Conservation (phyloP, 768 basidiomycete species). For the Leccinum sublutescens region DNA sequence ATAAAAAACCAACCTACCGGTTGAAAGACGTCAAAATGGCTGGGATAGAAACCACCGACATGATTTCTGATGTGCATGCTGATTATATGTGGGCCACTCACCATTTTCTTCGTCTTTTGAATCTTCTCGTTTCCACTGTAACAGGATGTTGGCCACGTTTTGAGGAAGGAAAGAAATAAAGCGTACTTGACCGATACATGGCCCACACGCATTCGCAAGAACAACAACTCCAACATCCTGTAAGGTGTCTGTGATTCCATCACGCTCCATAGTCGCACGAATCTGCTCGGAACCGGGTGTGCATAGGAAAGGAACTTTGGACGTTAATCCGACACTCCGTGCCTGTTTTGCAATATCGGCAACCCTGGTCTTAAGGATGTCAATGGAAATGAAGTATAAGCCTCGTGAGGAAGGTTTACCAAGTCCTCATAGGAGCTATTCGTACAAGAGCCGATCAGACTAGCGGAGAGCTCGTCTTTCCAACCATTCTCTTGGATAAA, state of each 20-base stretch:
- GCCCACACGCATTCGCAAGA: conserved; percentile 96
- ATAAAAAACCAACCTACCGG: conserved; percentile 47
- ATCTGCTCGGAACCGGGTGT: conserved; percentile 96
- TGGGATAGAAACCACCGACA: conserved; percentile 28
- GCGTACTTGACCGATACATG: conserved; percentile 91
- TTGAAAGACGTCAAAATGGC: conserved; percentile 98
- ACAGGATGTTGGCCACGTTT: conserved; percentile 8
- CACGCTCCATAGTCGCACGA: conserved; percentile 95
- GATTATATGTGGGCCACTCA: conserved; percentile 32
- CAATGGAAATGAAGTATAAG: not conserved
- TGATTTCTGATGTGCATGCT: conserved; percentile 3
- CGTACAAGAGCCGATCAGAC: conserved; percentile 97
- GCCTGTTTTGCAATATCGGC: conserved; percentile 92
- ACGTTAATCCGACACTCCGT: conserved; percentile 72
- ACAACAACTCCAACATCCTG: conserved; percentile 92
- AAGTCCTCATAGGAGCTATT: conserved; percentile 98
- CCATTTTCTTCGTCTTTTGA: conserved; percentile 89
- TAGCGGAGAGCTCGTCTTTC: conserved; percentile 91
- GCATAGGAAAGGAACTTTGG: conserved; percentile 84
- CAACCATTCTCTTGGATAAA: conserved; percentile 85
- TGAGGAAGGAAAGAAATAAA: not conserved
- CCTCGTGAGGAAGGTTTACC: conserved; percentile 41
- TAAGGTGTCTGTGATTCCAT: conserved; percentile 76
- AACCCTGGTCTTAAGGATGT: conserved; percentile 68
- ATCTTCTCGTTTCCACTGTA: conserved; percentile 89